A percentile compares a stretch with the other conserved stretches of the same genome.
phyloP scores from a whole-genome alignment of 495 filamentous ascomycete genomes.

The Cladorrhinum samala region DNA sequence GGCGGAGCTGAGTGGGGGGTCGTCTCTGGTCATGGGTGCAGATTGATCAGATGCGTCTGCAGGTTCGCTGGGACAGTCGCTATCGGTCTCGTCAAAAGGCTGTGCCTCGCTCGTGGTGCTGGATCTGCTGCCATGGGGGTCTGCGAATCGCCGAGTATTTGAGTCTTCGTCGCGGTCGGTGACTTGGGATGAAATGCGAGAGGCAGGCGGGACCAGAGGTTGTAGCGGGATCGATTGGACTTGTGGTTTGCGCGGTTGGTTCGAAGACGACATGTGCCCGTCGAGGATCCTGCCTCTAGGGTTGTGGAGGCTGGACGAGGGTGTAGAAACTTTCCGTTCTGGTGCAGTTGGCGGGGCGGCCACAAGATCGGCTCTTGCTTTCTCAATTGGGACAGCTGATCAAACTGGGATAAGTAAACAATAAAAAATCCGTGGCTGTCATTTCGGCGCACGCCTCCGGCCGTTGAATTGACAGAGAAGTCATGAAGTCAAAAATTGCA shows the following conservation, averaged over 20 bases:
- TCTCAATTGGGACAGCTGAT: neutral
- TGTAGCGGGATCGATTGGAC: constrained; percentile 7
- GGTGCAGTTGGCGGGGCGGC: neutral
- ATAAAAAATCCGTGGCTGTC: too few relatives aligned
- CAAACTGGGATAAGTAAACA: too few relatives aligned
- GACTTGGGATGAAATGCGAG: constrained; percentile 7
- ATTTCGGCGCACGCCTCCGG: neutral
- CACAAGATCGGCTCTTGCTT: neutral
- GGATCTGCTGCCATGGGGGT: constrained; percentile 19
- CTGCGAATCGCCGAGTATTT: neutral
- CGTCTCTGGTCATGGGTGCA: constrained; percentile 48
- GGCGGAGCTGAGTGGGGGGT: constrained; percentile 52
- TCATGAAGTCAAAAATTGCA: neutral
- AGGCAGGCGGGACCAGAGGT: constrained; percentile 4
- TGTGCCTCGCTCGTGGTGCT: constrained; percentile 3
- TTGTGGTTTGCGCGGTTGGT: constrained; percentile 1
- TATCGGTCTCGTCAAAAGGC: constrained; percentile 8
- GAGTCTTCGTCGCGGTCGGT: neutral
- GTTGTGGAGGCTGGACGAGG: neutral
- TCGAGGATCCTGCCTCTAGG: constrained; percentile 1
- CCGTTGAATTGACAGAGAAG: neutral
- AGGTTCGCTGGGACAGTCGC: constrained; percentile 11
- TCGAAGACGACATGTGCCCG: constrained; percentile 8
- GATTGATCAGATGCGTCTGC: constrained; percentile 2
- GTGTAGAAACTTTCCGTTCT: too few relatives aligned